Percentiles rank a stretch among this genome's conserved stretches.
Conservation (phyloP, 108 stramenopile genomes). For the Fragilaria crotonensis region DNA sequence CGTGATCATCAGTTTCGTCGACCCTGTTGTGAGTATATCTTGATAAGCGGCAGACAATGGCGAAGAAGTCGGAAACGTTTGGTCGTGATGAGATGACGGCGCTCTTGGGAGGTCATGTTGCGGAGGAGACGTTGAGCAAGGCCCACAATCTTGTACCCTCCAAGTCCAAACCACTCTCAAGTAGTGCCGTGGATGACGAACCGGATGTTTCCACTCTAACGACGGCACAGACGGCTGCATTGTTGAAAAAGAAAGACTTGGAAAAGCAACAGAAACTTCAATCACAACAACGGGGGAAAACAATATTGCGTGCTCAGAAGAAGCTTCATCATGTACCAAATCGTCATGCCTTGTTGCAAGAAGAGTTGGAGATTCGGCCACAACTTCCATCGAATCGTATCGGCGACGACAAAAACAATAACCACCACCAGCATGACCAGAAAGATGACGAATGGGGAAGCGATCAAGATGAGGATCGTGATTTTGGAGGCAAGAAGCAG, state of each 20-base stretch:
- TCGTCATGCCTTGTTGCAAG: too few relatives aligned
- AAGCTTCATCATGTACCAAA: too few relatives aligned
- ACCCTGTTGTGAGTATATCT: too few relatives aligned
- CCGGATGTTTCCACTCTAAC: conserved; percentile 57
- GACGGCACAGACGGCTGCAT: conserved; percentile 60
- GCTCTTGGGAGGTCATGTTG: conserved; percentile 45
- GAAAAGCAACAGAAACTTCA: too few relatives aligned
- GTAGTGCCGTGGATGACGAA: conserved; percentile 8
- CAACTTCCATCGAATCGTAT: too few relatives aligned
- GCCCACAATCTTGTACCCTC: background rate
- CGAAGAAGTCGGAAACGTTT: conserved; percentile 20
- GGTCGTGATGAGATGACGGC: conserved; percentile 77
- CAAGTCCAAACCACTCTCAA: background rate
- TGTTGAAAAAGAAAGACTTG: conserved; percentile 30
- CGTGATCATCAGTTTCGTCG: too few relatives aligned
- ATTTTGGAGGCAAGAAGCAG: background rate
- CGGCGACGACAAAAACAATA: background rate
- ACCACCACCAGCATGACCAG: background rate
- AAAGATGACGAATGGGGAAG: background rate
- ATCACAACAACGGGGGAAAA: too few relatives aligned
- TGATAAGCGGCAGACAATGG: too few relatives aligned
- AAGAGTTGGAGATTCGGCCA: too few relatives aligned
- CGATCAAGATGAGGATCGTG: conserved; percentile 1
- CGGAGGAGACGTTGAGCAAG: conserved; percentile 20
- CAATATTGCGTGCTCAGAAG: too few relatives aligned